A percentile compares a stretch with the other conserved stretches of the same genome.
Evolutionary conservation across 2,329 filamentous ascomycete genomes (phyloP).

Genomic region (Alternaria sp.): DNA sequence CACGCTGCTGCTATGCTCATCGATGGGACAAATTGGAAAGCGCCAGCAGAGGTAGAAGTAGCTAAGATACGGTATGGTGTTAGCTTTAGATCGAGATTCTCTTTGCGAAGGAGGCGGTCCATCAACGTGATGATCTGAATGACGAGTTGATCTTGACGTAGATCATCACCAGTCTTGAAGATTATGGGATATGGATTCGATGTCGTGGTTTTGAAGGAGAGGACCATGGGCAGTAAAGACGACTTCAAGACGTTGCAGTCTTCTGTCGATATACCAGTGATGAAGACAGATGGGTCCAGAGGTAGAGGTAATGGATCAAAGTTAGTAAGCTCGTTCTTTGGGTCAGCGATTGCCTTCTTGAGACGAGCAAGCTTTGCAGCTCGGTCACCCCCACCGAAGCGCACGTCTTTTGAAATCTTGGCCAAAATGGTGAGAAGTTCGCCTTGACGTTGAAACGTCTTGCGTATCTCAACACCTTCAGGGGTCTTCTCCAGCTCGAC

Average conservation of each 20-base stretch:
- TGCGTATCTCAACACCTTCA: conserved; percentile 76
- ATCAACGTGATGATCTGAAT: conserved; percentile 98
- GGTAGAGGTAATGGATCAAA: conserved; percentile 90
- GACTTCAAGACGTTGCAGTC: conserved; percentile 96
- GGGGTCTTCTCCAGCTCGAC: conserved; percentile 76
- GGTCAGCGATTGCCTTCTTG: conserved; percentile 84
- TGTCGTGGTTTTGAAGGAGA: conserved; percentile 83
- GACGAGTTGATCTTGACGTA: conserved; percentile 95
- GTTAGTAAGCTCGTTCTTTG: conserved; percentile 83
- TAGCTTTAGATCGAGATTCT: conserved; percentile 93
- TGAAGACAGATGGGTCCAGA: conserved; percentile 81
- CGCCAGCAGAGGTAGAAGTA: conserved; percentile 86
- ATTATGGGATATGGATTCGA: conserved; percentile 87
- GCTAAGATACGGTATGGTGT: conserved; percentile 97
- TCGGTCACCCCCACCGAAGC: conserved; percentile 79
- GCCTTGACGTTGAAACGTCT: conserved; percentile 82
- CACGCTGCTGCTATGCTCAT: conserved; percentile 84
- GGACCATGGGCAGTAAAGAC: conserved; percentile 86
- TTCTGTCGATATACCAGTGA: conserved; percentile 82
- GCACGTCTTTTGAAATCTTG: conserved; percentile 88
- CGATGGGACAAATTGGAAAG: conserved; percentile 92
- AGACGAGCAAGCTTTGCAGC: conserved; percentile 82
- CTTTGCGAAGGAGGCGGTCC: conserved; percentile 93
- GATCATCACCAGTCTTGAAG: conserved; percentile 96
- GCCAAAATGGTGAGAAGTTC: conserved; percentile 88